Conservation (phyloP, 1,284 basidiomycete species). For the Thecaphora thlaspeos region DNA sequence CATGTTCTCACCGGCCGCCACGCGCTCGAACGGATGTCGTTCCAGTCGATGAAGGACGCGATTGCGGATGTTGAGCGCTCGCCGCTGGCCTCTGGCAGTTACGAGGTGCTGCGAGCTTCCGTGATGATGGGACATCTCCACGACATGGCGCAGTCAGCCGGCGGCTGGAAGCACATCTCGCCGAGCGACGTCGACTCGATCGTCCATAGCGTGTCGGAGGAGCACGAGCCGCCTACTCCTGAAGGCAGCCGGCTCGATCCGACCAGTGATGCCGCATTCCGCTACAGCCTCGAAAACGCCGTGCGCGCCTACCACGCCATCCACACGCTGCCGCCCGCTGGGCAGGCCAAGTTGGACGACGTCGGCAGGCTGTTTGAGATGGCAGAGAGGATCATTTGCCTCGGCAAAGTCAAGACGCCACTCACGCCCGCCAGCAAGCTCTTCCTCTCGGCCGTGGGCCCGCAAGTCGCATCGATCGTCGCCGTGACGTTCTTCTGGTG, state of each 20-base stretch:
- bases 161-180: conserved; percentile 30
- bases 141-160: conserved; percentile 26
- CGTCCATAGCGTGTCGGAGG: conserved; percentile 24
- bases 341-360: conserved; percentile 16
- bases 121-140: conserved; percentile 35
- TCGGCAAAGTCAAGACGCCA: conserved; percentile 28
- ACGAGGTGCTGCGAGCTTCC: conserved; percentile 30
- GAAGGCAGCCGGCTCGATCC: neutral
- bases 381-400: conserved; percentile 22
- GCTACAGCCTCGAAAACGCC: conserved; percentile 17
- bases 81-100: conserved; percentile 17
- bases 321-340: conserved; percentile 23
- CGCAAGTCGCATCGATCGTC: conserved; percentile 21
- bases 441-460: conserved; percentile 22
- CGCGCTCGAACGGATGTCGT: conserved; percentile 26
- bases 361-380: conserved; percentile 18
- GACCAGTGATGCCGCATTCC: conserved; percentile 15
- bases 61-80: conserved; percentile 17
- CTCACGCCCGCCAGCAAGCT: conserved; percentile 27
- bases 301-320: conserved; percentile 28
- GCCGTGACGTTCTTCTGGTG: conserved; percentile 27
- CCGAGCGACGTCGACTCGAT: conserved; percentile 32
- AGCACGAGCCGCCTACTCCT: conserved; percentile 10
- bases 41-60: conserved; percentile 26
- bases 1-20: conserved; percentile 25